Evolutionary conservation across 139 green algal species (phyloP), one percentile per base, ranked within the genome.

Genomic region (Coelastrella sp.): DNA sequence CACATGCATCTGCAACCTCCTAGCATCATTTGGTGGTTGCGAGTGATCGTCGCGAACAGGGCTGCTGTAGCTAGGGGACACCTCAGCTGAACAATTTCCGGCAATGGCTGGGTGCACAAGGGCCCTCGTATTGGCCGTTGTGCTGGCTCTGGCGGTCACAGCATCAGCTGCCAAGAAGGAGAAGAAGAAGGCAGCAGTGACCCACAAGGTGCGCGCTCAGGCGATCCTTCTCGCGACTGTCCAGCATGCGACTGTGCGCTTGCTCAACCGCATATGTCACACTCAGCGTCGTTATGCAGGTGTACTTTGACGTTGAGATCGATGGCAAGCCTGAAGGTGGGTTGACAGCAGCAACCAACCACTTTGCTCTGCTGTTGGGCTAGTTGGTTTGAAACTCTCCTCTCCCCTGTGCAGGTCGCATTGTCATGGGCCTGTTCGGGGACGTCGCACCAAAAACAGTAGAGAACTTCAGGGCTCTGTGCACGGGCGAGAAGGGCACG

Each of bases 371-470:
- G 82, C 59, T 54, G 82, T 76, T 32, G 59, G 17, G 22, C 64
- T 64, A 66, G 7, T 68, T 5, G 10, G n/a, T 7, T 54, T 88
- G 60, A 61, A 32, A 61, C 23, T 22, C 4, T 80, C 7, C 47
- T 65, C 4, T 76, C 20, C 59, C 6, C 13, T 86, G 80, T 57
- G 71, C 93, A 96, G 96, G 96, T 5, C 91, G 95, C 10, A 96
- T 99, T 23, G 96, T 97, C n/a, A 96, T 98, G 83, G 96, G 96
- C 22, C 85, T 98, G 74, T 98, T 95, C 87, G 96, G 97, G 58
- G 96, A 98, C 8, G 90, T 89, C 4, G 97, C 98, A 10, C 96
- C 96, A 65, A 98, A 98, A 88, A 99, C 97, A 10, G 94, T 92
- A 5, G 97, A 98, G 89, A 99, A 98, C 89, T 98, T 98, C 93